phyloP scores from a whole-genome alignment of 306 rosid species.

The Rosa rugosa region DNA sequence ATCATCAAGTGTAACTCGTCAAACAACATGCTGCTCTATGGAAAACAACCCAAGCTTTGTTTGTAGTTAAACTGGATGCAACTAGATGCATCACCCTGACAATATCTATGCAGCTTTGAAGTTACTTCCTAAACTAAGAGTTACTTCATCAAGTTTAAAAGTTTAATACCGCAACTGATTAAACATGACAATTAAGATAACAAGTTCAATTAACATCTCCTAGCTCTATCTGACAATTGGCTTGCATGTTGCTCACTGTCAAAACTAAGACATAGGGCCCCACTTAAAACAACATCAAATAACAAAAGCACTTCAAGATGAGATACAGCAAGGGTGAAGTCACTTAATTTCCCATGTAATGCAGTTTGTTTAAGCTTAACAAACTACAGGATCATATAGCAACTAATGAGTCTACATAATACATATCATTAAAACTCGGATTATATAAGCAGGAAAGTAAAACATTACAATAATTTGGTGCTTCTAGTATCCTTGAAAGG shows the following conservation, averaged over 20 bases:
- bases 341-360: neutral
- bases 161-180: neutral
- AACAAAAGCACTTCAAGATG: neutral
- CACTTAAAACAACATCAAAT: neutral
- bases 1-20: neutral
- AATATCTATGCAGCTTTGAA: neutral
- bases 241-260: neutral
- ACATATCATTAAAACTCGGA: neutral
- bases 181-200: neutral
- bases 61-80: neutral
- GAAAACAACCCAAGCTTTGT: neutral
- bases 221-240: neutral
- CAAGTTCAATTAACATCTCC: neutral
- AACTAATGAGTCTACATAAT: neutral
- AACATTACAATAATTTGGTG: neutral
- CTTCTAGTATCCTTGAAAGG: neutral
- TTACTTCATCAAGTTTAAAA: neutral
- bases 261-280: neutral
- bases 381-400: neutral
- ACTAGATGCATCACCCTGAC: neutral
- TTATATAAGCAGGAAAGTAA: neutral
- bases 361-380: neutral
- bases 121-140: neutral
- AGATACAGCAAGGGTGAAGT: neutral
- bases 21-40: neutral